phyloP scores from a whole-genome alignment of 2,329 filamentous ascomycete genomes.

The Microdochium trichocladiopsis region DNA sequence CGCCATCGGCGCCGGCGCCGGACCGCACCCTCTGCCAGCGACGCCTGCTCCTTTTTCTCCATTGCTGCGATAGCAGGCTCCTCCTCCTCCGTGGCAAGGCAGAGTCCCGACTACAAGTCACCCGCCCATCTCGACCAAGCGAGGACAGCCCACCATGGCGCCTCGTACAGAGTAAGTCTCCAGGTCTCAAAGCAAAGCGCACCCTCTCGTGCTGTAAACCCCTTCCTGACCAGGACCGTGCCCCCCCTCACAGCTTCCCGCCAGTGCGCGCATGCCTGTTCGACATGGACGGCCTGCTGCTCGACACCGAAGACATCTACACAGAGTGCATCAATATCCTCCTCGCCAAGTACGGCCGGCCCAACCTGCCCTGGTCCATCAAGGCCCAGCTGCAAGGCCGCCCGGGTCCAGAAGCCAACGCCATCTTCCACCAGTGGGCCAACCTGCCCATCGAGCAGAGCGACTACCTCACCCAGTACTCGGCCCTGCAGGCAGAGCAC shows the following conservation, averaged over 20 bases:
- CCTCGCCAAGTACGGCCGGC: conserved; percentile 66
- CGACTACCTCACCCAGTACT: conserved; percentile 55
- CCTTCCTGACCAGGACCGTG: too few species aligned
- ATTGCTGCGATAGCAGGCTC: too few species aligned
- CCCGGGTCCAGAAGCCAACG: conserved; percentile 44
- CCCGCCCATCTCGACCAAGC: too few species aligned
- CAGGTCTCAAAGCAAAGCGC: too few species aligned
- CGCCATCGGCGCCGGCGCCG: neutral
- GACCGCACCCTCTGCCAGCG: neutral
- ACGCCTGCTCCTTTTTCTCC: neutral
- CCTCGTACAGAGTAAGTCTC: conserved; percentile 35
- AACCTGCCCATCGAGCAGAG: conserved; percentile 69
- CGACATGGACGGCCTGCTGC: conserved; percentile 96
- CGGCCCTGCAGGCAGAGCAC: conserved; percentile 57
- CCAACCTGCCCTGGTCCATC: conserved; percentile 81
- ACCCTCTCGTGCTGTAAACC: too few species aligned
- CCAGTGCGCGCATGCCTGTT: conserved; percentile 88
- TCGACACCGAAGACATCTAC: conserved; percentile 90
- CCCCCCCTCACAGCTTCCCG: conserved; percentile 50
- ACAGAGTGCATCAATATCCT: conserved; percentile 77
- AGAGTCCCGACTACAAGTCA: too few species aligned
- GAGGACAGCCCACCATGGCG: too few species aligned
- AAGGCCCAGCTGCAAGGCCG: conserved; percentile 76
- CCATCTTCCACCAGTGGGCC: conserved; percentile 69
- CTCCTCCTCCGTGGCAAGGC: too few species aligned